Percentiles rank a stretch among this genome's conserved stretches.
Evolutionary conservation across 345 rosid species (phyloP).

Genomic region (Pistacia vera): DNA sequence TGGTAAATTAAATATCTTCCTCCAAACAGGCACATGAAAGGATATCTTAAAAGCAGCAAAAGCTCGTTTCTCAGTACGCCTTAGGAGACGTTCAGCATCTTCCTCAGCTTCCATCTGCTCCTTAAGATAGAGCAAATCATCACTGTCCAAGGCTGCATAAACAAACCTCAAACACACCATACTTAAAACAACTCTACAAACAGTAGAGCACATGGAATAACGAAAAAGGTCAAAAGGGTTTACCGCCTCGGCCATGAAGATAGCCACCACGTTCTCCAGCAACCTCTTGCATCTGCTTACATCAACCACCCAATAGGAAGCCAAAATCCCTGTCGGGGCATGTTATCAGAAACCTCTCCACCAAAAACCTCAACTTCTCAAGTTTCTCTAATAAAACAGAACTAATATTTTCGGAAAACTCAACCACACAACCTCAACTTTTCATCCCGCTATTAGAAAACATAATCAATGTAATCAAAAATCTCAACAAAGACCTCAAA

Average conservation of each 20-base stretch:
- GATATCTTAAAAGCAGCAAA: slow-evolving; percentile 99
- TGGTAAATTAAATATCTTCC: neutral
- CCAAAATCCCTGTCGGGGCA: slow-evolving; percentile 99
- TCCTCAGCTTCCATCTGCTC: slow-evolving; percentile 99
- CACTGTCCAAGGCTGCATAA: slow-evolving; percentile 97
- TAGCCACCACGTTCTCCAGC: slow-evolving; percentile 99
- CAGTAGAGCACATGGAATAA: neutral
- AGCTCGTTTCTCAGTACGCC: slow-evolving; percentile 95
- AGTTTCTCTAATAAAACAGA: neutral
- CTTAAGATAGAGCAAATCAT: slow-evolving; percentile 93
- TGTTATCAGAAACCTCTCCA: slow-evolving; percentile 75
- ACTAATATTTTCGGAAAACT: too few species aligned
- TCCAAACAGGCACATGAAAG: slow-evolving; percentile 33
- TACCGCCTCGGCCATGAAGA: slow-evolving; percentile 99
- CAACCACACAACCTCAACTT: too few species aligned
- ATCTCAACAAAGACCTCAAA: too few species aligned
- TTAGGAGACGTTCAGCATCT: slow-evolving; percentile 96
- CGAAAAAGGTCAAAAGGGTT: neutral
- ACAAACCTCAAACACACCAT: slow-evolving; percentile 31
- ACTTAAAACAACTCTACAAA: neutral
- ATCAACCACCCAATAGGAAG: slow-evolving; percentile 62
- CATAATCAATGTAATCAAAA: too few species aligned
- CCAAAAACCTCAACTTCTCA: neutral
- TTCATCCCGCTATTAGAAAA: too few species aligned
- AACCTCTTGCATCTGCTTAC: slow-evolving; percentile 98